Base-by-base conservation (phyloP, 805 yeast genomes). In the Spathaspora hagerdaliae region DNA sequence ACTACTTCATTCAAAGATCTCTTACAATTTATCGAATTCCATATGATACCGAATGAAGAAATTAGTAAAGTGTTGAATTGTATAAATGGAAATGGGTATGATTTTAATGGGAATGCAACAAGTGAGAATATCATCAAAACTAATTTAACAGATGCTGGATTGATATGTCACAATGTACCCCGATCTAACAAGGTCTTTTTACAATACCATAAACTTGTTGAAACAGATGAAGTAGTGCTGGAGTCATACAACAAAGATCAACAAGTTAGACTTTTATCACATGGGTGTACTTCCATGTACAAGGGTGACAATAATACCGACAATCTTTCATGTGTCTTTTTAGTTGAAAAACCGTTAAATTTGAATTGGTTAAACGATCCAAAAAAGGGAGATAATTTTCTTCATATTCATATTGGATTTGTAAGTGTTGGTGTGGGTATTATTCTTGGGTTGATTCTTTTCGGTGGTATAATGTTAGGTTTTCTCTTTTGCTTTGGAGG, bases 401-500 rank as follows among this genome's bases (percentile, higher is more conserved):
- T 81, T 38, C 85, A 78, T 48, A 61, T 86, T 24, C 83, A 77
- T 49, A 63, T 87, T 33, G 90, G 94, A 6, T 73, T 80, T 43
- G 73, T 83, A 14, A 87, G 92, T 11, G 65, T 85, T 31, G 82
- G 82, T 0, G 61, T 85, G 27, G 96, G 94, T 6, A 67, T 84
- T 4, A 63, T 85, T 1, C 55, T 83, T 7, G 92, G 92, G 0
- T 70, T 82, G 29, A 51, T 83, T 3, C 53, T 71, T 7, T 61
- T 62, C 48, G 63, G 64, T 2, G 42, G 48, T 9, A 50, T 61
- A 7, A 49, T 63, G 48, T 46, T 58, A 32, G 51, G 54, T 2
- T 47, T 61, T 7, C 45, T 61, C 32, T 48, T 51, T 34, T 58
- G 56, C 42, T 43, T 55, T 8, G 55, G 59, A 26, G 46, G 48